Evolutionary conservation across 2,329 filamentous ascomycete genomes (phyloP), one percentile per base, ranked within the genome.

Genomic region (Fusarium sp.): DNA sequence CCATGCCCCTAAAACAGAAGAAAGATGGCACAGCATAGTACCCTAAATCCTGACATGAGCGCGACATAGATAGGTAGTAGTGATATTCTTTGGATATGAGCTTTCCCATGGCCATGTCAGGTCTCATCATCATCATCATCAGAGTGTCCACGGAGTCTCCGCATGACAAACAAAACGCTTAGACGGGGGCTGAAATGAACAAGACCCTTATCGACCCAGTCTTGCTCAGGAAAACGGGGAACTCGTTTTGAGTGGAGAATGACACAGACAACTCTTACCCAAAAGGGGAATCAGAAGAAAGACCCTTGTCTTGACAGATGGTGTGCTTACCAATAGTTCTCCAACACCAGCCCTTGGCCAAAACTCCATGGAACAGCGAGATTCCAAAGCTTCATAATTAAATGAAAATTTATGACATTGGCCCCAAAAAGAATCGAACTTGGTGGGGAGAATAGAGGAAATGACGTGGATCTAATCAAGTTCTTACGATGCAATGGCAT

Each of bases 341-440:
- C 20, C 50, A 64, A 64, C 40, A 39, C 45, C 51, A 62, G 22
- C 23, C 6, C 33, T 41, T 1, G 8, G 22, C 20, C 32, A 23
- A 37, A 37, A 37, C 40, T 51, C 39, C 56, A 63, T 39, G 56
- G 57, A 69, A 46, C 49, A 58, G 13, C 25, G 52, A 50, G 39
- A 53, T 58, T 40, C 56, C 46, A 40, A 60, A 68, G 41, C 41
- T 51, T 67, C 59, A 52, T 9, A n/a, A 52, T 32, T 20, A 15
- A 20, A 10, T 37, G 17, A 9, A 32, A 15, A 44, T 20, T n/a
- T 14, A 10, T 22, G 17, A 19, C 30, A 7, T 6, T 14, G 7
- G 30, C 19, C 6, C 11, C 32, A 23, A 7, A 30, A 19, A 9
- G 20, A 10, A 13, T 35, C 14, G 8, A 25, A 35, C 32, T 13